phyloP scores from a whole-genome alignment of 257 asterid genomes.

The Solanum paucissectum region DNA sequence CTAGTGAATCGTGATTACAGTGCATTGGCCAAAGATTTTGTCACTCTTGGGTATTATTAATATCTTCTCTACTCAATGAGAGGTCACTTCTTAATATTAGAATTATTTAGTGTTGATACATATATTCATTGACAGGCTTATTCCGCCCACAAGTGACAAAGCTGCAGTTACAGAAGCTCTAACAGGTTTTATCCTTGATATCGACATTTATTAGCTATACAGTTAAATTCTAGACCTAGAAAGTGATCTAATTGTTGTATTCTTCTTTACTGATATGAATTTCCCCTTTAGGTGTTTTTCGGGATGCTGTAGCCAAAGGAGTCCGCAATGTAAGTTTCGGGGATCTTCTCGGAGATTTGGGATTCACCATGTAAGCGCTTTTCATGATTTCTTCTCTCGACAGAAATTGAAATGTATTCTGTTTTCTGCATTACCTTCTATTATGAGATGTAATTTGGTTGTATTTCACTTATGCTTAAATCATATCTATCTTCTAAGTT shows the following conservation, averaged over 20 bases:
- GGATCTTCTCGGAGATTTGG: constrained; percentile 81
- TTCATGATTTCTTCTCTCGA: background rate
- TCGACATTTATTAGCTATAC: background rate
- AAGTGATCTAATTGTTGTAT: background rate
- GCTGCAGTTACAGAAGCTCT: constrained; percentile 78
- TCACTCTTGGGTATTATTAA: constrained; percentile 79
- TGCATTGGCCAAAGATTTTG: constrained; percentile 82
- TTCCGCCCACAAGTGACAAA: constrained; percentile 86
- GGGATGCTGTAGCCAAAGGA: constrained; percentile 78
- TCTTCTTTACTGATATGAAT: constrained; percentile 5
- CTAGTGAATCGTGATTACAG: constrained; percentile 97
- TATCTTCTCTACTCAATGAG: constrained; percentile 8
- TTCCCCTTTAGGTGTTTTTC: constrained; percentile 62
- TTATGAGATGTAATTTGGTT: background rate
- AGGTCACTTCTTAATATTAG: background rate
- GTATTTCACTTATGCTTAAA: background rate
- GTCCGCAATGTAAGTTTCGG: constrained; percentile 79
- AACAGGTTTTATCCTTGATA: constrained; percentile 48
- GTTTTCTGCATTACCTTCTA: background rate
- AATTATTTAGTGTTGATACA: constrained; percentile 11
- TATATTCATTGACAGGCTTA: constrained; percentile 51
- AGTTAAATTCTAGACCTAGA: background rate
- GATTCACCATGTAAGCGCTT: constrained; percentile 65
- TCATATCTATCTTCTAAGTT: background rate
- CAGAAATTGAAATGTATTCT: background rate